Conservation (phyloP, 371 early-diverging fungal genomes). For the Mortierella sp. region DNA sequence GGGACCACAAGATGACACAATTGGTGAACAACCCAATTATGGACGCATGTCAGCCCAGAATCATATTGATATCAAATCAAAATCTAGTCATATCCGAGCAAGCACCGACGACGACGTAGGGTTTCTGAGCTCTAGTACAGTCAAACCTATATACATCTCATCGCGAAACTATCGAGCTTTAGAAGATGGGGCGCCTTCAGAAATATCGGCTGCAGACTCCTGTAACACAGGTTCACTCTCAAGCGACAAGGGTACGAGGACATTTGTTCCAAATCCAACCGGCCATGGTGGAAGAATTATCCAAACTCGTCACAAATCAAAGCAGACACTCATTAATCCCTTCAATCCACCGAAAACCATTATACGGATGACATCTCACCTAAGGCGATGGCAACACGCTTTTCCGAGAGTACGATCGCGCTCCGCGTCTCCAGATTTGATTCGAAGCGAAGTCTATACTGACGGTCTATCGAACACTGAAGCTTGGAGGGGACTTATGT, state of each 20-base stretch:
- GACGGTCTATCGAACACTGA: slow-evolving; percentile 57
- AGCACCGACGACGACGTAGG: slow-evolving; percentile 69
- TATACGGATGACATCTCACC: slow-evolving; percentile 70
- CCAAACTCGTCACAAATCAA: slow-evolving; percentile 47
- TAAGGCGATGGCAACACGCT: slow-evolving; percentile 89
- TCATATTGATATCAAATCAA: slow-evolving; percentile 38
- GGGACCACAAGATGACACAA: slow-evolving; percentile 21
- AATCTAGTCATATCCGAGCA: slow-evolving; percentile 33
- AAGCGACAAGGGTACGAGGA: slow-evolving; percentile 44
- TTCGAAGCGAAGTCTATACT: slow-evolving; percentile 60
- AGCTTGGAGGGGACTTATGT: slow-evolving; percentile 68
- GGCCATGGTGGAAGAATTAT: slow-evolving; percentile 39
- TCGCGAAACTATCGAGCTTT: slow-evolving; percentile 30
- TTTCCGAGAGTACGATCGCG: slow-evolving; percentile 63
- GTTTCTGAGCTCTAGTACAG: slow-evolving; percentile 70
- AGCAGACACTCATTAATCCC: slow-evolving; percentile 73
- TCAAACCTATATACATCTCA: slow-evolving; percentile 70
- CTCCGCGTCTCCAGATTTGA: slow-evolving; percentile 53
- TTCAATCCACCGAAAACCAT: slow-evolving; percentile 77
- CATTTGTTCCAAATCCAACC: slow-evolving; percentile 29
- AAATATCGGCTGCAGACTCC: slow-evolving; percentile 47
- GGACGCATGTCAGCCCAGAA: slow-evolving; percentile 30
- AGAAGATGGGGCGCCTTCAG: slow-evolving; percentile 37
- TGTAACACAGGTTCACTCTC: slow-evolving; percentile 50
- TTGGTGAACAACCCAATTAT: slow-evolving; percentile 29